Base-by-base conservation (phyloP, 495 filamentous ascomycete genomes). In the Penicillium waksmanii region DNA sequence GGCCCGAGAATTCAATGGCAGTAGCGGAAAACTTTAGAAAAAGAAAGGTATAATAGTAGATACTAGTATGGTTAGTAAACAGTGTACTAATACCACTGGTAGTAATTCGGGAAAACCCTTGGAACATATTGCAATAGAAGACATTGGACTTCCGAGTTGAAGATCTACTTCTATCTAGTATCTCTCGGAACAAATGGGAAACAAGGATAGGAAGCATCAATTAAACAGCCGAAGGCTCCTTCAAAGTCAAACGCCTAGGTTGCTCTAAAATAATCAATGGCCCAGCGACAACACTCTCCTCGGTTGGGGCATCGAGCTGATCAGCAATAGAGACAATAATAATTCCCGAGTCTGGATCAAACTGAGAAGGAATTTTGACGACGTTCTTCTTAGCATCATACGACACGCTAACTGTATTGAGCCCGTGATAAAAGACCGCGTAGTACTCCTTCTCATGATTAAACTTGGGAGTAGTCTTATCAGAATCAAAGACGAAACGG, bases 391-490 rank as follows among this genome's bases (percentile, higher is more conserved):
- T 57, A 3, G 73, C 73, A 35, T 82, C 65, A 58, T 81, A 73
- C 0, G 79, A 78, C 18, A 81, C 72, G 49, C 75, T 80, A 21
- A 80, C 67, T 40, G 74, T 80, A 13, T 65, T 25, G 11, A 80
- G 17, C 11, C 75, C 79, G 44, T 84, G 82, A 69, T 79, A 83
- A 62, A 81, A 83, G 27, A 83, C 80, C 6, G 78, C 80, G 53
- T 77, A 82, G 57, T 84, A 84, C 27, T 74, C 58, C 19, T 54
- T 74, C 8, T 21, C 42, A 25, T 31, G 10, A 11, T 71, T 59
- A 58, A 83, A 83, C 3, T 7, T 25, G 0, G 79, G 81, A 61
- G 78, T 70, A 58, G 77, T 77, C 2, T 51, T 52, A 1, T 69
- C 57, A 47, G 77, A 62, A 2, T 68, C 56, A 63, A 80, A 84